phyloP scores from a whole-genome alignment of 495 filamentous ascomycete species.

The Gamarada debralockiae region DNA sequence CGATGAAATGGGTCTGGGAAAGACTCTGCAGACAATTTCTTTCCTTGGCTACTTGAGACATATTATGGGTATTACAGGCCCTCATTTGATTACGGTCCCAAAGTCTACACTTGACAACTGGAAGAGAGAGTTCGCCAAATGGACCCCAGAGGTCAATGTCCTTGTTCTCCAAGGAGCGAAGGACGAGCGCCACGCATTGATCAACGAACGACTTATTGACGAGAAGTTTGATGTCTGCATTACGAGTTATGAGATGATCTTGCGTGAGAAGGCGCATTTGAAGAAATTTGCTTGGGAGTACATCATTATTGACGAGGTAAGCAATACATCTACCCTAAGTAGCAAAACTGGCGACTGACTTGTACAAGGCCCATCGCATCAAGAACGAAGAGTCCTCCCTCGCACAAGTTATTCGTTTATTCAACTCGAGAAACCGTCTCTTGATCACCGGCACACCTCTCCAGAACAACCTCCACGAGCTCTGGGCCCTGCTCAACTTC shows the following conservation, averaged over 20 bases:
- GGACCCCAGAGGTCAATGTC: constrained; percentile 95
- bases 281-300: constrained; percentile 99
- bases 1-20: constrained; percentile 96
- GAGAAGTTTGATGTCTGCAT: constrained; percentile 93
- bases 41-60: constrained; percentile 94
- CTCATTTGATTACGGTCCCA: constrained; percentile 91
- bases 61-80: constrained; percentile 79
- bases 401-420: constrained; percentile 93
- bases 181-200: constrained; percentile 83
- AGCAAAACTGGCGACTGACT: constrained; percentile 19
- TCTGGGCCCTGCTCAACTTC: constrained; percentile 99
- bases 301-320: constrained; percentile 91
- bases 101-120: constrained; percentile 99
- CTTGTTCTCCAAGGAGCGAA: constrained; percentile 94
- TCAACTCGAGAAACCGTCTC: constrained; percentile 92
- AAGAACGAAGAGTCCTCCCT: constrained; percentile 99
- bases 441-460: constrained; percentile 96
- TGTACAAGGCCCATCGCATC: constrained; percentile 75
- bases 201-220: constrained; percentile 84
- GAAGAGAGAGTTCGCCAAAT: constrained; percentile 88
- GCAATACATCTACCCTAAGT: background rate
- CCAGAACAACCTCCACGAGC: constrained; percentile 97
- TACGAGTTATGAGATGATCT: constrained; percentile 95
- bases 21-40: constrained; percentile 84
- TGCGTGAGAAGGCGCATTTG: constrained; percentile 90